Conservation (phyloP, 2,329 filamentous ascomycete species). For the Stagonosporopsis chrysanthemi region DNA sequence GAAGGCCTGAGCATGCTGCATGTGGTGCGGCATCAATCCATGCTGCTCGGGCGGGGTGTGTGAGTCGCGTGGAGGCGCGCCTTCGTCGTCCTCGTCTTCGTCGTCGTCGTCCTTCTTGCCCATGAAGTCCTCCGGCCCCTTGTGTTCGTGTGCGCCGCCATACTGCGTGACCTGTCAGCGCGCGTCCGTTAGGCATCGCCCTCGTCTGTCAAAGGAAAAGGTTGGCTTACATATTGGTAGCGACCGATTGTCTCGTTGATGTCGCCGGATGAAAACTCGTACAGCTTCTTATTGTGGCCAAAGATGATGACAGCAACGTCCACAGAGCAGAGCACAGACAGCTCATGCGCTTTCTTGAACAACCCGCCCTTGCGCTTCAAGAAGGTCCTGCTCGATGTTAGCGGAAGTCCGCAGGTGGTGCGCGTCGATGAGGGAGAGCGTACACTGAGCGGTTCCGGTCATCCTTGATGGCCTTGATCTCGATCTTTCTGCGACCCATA, state of each 20-base stretch:
- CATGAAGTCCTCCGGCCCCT: constrained; percentile 90
- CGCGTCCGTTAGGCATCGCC: constrained; percentile 33
- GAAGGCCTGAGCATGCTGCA: constrained; percentile 67
- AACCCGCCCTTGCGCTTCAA: constrained; percentile 97
- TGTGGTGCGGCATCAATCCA: constrained; percentile 58
- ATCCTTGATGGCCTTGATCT: constrained; percentile 99
- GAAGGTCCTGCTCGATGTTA: constrained; percentile 75
- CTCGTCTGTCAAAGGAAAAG: constrained; percentile 3
- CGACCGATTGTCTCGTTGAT: constrained; percentile 89
- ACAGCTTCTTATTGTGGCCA: constrained; percentile 97
- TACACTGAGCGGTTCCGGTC: constrained; percentile 98
- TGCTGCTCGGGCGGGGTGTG: constrained; percentile 66
- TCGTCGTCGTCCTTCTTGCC: constrained; percentile 77
- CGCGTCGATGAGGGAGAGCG: constrained; percentile 49
- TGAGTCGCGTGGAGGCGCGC: constrained; percentile 75
- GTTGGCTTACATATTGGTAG: constrained; percentile 83
- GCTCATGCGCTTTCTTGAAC: constrained; percentile 99
- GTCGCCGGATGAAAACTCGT: constrained; percentile 94
- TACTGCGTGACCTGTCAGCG: constrained; percentile 66
- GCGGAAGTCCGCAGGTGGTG: constrained; percentile 28
- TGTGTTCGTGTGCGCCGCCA: constrained; percentile 92
- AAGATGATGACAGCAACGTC: constrained; percentile 99
- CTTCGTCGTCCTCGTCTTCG: constrained; percentile 79
- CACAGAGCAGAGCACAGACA: constrained; percentile 96
- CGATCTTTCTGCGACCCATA: constrained; percentile 99